Evolutionary conservation across 306 rosid species (phyloP).

Genomic region (Quercus cerris): DNA sequence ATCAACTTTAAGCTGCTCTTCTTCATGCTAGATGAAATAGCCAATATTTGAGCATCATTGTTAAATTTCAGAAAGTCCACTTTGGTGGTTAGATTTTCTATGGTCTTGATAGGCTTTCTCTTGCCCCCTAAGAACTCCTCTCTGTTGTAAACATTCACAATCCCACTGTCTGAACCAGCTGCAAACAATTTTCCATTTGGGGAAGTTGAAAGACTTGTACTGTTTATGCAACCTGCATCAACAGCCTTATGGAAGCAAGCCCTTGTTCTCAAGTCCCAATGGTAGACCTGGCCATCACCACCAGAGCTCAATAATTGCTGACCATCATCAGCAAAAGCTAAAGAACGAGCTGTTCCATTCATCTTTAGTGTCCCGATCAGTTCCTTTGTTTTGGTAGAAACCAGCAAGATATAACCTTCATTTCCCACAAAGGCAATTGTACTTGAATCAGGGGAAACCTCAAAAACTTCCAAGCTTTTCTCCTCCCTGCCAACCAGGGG

Average conservation of each 20-base stretch:
- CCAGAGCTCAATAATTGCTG: constrained; percentile 69
- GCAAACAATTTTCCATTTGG: constrained; percentile 47
- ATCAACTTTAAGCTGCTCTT: constrained; percentile 70
- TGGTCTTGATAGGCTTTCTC: no score
- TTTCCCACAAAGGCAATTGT: no score
- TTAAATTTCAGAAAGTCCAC: constrained; percentile 59
- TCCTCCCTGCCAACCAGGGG: no score
- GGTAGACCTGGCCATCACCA: constrained; percentile 89
- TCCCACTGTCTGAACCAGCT: constrained; percentile 62
- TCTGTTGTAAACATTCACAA: constrained; percentile 45
- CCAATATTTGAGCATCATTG: constrained; percentile 52
- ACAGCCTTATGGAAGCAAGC: constrained; percentile 66
- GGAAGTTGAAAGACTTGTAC: constrained; percentile 51
- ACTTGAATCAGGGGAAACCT: no score
- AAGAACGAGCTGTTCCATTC: constrained; percentile 79
- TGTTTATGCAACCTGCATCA: constrained; percentile 59
- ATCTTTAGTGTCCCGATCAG: constrained; percentile 81
- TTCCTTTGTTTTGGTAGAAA: constrained; percentile 57
- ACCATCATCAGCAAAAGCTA: constrained; percentile 79
- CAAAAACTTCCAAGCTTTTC: no score
- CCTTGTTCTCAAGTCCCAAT: constrained; percentile 89
- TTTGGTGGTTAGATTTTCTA: constrained; percentile 19
- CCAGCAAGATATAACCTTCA: no score
- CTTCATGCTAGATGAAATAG: constrained; percentile 68
- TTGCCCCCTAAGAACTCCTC: constrained; percentile 51